Base-by-base conservation (phyloP, 1,139 yeast species). In the Zygoascus meyerae region DNA sequence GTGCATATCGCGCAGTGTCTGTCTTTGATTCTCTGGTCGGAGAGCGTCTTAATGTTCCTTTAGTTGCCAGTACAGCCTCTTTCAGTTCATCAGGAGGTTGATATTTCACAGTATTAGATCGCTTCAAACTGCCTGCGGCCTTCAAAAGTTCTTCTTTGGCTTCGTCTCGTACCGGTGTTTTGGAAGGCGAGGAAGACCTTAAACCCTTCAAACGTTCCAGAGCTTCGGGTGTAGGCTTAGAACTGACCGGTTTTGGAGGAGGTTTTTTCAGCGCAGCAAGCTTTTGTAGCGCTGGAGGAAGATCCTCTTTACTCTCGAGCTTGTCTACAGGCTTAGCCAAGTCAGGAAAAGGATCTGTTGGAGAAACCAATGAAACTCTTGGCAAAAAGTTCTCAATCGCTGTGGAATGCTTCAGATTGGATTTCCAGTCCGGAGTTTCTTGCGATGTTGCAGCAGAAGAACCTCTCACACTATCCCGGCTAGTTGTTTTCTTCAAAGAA, bases 71-170 rank as follows among this genome's bases (percentile, higher is more conserved):
- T 26, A 57, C 39, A 36, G 56, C 39, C 40, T 50, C 52, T 50
- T 51, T 50, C 41, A 47, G 53, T 33, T 48, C 48, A 49, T 65
- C 56, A 18, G 58, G 48, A 48, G 61, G 55, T 52, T 55, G 41
- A 48, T 51, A 52, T 34, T 55, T 57, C 35, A 51, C 53, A 9
- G 64, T 54, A 40, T 51, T 54, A 11, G 40, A n/a, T 44, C 59
- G 47, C 39, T 49, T 48, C 30, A 59, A 47, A 15, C 51, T 51
- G 28, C 55, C 51, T 30, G 54, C 53, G 15, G 54, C 54, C 12
- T 52, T 52, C 2, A 52, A 53, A 16, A 59, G 45, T 1, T 52
- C 49, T 28, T 55, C 55, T 21, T 53, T 48, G n/a, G 38, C 53
- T 42, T 55, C 50, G 44, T 53, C 54, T 29, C 55, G 40, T n/a